Percentiles rank a stretch among this genome's conserved stretches.
phyloP scores from a whole-genome alignment of 768 basidiomycete genomes.

The Ephemerocybe angulata region DNA sequence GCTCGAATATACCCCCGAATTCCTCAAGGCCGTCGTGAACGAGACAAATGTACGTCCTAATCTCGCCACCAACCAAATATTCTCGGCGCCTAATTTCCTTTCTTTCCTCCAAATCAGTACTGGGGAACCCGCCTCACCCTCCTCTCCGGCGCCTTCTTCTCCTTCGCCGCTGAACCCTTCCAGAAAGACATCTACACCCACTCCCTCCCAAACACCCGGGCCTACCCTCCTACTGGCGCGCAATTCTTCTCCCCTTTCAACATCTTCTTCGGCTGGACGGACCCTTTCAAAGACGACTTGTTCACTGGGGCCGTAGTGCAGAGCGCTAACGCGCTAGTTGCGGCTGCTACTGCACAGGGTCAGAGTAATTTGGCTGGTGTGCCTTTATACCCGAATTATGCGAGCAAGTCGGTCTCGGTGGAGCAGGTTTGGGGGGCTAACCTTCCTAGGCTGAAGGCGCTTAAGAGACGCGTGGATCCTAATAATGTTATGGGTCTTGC shows the following conservation, averaged over 20 bases:
- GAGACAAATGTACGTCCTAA: conserved; percentile 37
- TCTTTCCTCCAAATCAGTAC: conserved; percentile 36
- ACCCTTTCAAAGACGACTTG: conserved; percentile 33
- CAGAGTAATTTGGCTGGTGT: conserved; percentile 33
- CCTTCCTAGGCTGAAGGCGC: conserved; percentile 32
- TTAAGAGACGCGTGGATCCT: conserved; percentile 52
- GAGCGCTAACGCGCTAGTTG: conserved; percentile 37
- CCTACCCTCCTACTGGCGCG: conserved; percentile 45
- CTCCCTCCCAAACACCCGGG: conserved; percentile 30
- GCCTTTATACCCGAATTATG: conserved; percentile 59
- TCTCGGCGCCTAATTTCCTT: background rate
- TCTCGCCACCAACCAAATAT: no score
- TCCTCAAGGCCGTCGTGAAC: conserved; percentile 41
- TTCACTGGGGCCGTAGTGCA: conserved; percentile 38
- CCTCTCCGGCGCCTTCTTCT: conserved; percentile 30
- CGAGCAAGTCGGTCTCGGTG: conserved; percentile 48
- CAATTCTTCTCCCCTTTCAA: conserved; percentile 41
- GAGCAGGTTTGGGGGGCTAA: conserved; percentile 49
- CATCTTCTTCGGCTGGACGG: conserved; percentile 44
- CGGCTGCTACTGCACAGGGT: conserved; percentile 36
- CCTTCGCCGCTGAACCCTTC: conserved; percentile 53
- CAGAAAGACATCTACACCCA: conserved; percentile 38
- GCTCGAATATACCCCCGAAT: conserved; percentile 26
- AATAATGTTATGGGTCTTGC: conserved; percentile 59
- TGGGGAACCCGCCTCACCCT: conserved; percentile 36